These are phyloP conservation scores for Willaertia magna DNA, from an alignment of 208 protist genomes.

Conservation along the genomic window DNA sequence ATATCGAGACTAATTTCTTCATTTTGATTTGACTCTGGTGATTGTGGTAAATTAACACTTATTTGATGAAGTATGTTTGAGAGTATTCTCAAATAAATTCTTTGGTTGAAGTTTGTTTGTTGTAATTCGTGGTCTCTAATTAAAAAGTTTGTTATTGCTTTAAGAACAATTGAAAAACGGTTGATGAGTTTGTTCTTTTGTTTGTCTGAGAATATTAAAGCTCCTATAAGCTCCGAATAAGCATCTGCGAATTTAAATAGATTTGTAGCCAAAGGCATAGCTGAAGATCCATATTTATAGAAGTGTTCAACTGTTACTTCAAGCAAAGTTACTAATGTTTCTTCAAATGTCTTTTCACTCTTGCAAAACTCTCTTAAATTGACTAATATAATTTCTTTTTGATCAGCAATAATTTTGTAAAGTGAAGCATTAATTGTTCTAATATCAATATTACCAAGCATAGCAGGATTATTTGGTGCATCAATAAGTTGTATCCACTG, in stretches of 20 bases:
- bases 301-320: neutral
- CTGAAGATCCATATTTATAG: neutral
- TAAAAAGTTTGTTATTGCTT: neutral
- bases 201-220: neutral
- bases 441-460: neutral
- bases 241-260: neutral
- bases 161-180: neutral
- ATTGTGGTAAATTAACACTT: conserved; percentile 7
- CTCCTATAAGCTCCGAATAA: neutral
- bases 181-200: neutral
- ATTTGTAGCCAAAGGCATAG: neutral
- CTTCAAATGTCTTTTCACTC: neutral
- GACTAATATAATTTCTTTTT: neutral
- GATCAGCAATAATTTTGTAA: neutral
- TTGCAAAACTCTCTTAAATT: neutral
- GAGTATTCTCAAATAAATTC: conserved; percentile 88
- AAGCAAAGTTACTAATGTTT: neutral
- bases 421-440: neutral
- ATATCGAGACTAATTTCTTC: conserved; percentile 30
- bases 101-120: conserved; percentile 82
- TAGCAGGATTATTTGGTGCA: neutral
- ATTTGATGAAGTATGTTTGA: conserved; percentile 72
- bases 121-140: conserved; percentile 33
- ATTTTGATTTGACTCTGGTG: neutral
- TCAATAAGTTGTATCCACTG: neutral